These are phyloP conservation scores for Zygotorulaspora sp. DNA, from an alignment of 805 yeast genomes.

Conservation along the genomic window DNA sequence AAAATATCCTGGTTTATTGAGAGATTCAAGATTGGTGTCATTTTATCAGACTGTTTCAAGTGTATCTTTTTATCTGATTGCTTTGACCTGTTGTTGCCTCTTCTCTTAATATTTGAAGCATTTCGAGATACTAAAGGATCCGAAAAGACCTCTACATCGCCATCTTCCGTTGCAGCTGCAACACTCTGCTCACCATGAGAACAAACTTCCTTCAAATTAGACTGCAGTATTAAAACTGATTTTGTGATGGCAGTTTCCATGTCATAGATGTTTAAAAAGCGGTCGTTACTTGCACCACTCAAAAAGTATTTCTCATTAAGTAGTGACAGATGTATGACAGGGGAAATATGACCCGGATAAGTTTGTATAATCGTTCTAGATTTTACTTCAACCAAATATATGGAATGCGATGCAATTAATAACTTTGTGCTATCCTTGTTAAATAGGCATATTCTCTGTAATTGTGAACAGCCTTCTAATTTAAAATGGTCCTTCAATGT, in stretches of 20 bases:
- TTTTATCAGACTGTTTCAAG: conserved; percentile 1
- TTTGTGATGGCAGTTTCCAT: conserved; percentile 36
- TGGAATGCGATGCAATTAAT: conserved; percentile 63
- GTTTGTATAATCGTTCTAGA: conserved; percentile 42
- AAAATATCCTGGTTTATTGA: conserved; percentile 37
- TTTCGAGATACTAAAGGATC: conserved; percentile 42
- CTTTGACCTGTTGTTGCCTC: conserved; percentile 46
- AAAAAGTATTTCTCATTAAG: conserved; percentile 43
- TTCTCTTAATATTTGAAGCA: conserved; percentile 38
- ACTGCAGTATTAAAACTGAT: conserved; percentile 65
- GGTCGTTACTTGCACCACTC: conserved; percentile 72
- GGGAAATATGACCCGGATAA: conserved; percentile 74
- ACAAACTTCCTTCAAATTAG: conserved; percentile 49
- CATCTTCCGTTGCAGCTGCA: conserved; percentile 65
- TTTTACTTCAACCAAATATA: conserved; percentile 48
- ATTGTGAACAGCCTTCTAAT: conserved; percentile 30
- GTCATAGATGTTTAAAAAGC: conserved; percentile 69
- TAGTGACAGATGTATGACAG: conserved; percentile 48
- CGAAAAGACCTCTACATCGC: conserved; percentile 65
- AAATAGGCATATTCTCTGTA: conserved; percentile 30
- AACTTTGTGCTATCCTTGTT: conserved; percentile 38
- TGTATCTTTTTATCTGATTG: conserved; percentile 43
- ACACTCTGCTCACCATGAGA: conserved; percentile 32
- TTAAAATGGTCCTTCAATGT: conserved; percentile 41
- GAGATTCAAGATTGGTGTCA: conserved; percentile 28